Base-by-base conservation (phyloP, 352 stramenopile genomes). In the Pythium sukuiense region DNA sequence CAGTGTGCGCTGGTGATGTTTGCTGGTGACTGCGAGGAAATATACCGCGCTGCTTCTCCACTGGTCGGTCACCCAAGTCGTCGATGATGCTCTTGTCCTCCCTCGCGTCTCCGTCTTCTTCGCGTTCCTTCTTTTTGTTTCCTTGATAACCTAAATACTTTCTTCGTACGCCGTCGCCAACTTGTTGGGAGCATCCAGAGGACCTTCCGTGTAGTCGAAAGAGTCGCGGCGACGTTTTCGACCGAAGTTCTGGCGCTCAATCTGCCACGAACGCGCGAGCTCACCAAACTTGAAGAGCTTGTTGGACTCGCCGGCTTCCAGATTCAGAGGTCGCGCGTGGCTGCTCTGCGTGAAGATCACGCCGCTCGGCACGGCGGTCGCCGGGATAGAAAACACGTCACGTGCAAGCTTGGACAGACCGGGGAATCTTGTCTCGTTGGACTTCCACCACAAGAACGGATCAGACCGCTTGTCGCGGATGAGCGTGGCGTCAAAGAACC, bases 381-480 rank as follows among this genome's bases (percentile, higher is more conserved):
- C 83, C 3, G 83, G 83, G 61, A 92, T 90, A 24, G 83, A 88
- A 61, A 92, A 61, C 26, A 92, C 77, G 61, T 92, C 83, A 29
- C 83, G 76, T n/a, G 83, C 83, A 2, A 92, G 80, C 70, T 89
- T 90, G 14, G 83, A 79, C n/a, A 92, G 61, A 5, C 69, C 69
- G 0, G 83, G 83, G 59, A 92, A 92, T 30, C 83, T 79, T 39
- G 83, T 90, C 62, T 88, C 83, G 63, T 92, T 92, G 48, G 83
- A 92, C 64, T 89, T 92, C 83, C 83, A 92, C 83, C 83, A 92
- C 59, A 92, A 58, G 52, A 92, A 89, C 59, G 83, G 83, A 52
- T 92, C 83, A 12, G 83, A 92, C 14, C 81, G 79, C 64, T 92
- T 92, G 70, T 92, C 83, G 8, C 83, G 81, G 61, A 92, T 87